Evolutionary conservation across 495 filamentous ascomycete species (phyloP), one percentile per base, ranked within the genome.

Genomic region (Polyplosphaeria fusca): DNA sequence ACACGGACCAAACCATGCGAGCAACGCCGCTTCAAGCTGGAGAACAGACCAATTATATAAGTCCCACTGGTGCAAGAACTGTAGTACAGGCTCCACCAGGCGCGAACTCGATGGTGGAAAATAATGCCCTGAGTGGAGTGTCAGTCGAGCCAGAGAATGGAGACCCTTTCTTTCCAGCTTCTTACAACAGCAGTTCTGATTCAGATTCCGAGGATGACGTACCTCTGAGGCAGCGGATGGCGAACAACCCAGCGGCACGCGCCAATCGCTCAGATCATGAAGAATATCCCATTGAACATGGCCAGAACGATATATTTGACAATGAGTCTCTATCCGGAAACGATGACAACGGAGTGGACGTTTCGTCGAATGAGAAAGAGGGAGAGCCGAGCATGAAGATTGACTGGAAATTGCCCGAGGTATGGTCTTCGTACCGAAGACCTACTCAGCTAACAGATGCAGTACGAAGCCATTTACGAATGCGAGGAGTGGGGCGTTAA

Each of bases 401-500:
- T 18, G 9, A 22, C 22, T 46, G 43, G 43, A 46, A 46, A 23
- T 23, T 46, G 9, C 16, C 13, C 43, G 22, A 26, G 22, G 43
- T 46, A 46, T 19, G 39, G 11, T 20, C 22, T 4, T 46, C 43
- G 4, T 46, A 5, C 18, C 5, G 4, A 11, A 49, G 25, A 38
- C 14, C 19, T 11, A 26, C 22, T 52, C 12, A 27, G 25, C 18
- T 52, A 14, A 14, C 19, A 35, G 30, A 25, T 39, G 35, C 4
- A 37, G 23, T 47, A 18, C 37, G 53, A 56, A 24, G 43, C 24
- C 35, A 2, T 42, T 22, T 50, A 43, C 47, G 39, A 43, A 39
- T 18, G 5, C 4, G 41, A 18, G n/a, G n/a, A n/a, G n/a, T n/a
- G n/a, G n/a, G n/a, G n/a, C n/a, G n/a, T n/a, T 18, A 9, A 23